Evolutionary conservation across 352 stramenopile species (phyloP).

Genomic region (Phytophthora capsici): DNA sequence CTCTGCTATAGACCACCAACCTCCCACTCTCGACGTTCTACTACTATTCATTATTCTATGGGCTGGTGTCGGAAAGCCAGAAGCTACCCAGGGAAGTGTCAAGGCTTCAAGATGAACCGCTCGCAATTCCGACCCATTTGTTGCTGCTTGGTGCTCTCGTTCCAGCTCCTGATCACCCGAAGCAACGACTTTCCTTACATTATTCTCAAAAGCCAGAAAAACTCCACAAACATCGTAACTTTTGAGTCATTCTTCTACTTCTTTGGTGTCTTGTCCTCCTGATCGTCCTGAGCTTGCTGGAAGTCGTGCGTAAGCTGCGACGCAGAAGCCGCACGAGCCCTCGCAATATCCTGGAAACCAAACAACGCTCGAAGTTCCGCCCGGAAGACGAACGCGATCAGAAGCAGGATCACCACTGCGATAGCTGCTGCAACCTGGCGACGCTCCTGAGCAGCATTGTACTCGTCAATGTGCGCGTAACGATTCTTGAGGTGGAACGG

Average conservation of each 20-base stretch:
- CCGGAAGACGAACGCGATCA: conserved; percentile 64
- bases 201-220: conserved; percentile 30
- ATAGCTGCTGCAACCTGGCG: conserved; percentile 48
- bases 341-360: conserved; percentile 73
- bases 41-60: conserved; percentile 41
- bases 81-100: background rate
- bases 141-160: conserved; percentile 1
- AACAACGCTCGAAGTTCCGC: conserved; percentile 59
- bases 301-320: conserved; percentile 66
- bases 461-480: conserved; percentile 86
- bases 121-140: conserved; percentile 21
- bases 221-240: conserved; percentile 20
- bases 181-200: conserved; percentile 17
- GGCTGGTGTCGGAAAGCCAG: conserved; percentile 10
- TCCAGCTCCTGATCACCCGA: background rate
- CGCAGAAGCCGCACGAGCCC: conserved; percentile 65
- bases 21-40: conserved; percentile 9
- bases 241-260: conserved; percentile 16
- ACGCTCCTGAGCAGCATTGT: conserved; percentile 55
- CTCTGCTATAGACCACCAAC: conserved; percentile 20
- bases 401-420: conserved; percentile 39
- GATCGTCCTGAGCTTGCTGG: conserved; percentile 36
- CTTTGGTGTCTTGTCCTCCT: conserved; percentile 6
- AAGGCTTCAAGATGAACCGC: background rate
- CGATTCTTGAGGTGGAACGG: conserved; percentile 87